Evolutionary conservation across 1,284 basidiomycete genomes (phyloP).

Genomic region (Leucoagaricus sp.): DNA sequence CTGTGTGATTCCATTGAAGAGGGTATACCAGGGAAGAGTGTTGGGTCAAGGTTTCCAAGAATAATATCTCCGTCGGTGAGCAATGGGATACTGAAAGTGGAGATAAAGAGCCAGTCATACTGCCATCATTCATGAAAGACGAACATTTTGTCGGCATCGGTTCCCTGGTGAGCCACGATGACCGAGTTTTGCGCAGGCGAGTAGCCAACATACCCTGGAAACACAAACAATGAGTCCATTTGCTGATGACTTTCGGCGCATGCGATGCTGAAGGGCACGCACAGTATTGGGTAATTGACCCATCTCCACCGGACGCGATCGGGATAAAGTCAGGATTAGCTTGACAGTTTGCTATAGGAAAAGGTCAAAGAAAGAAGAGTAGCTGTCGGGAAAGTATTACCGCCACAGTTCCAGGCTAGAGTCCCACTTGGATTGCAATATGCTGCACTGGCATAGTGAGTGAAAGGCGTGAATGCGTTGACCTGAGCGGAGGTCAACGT

Average conservation of each 20-base stretch:
- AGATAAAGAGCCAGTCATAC: neutral
- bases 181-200: constrained; percentile 7
- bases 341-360: constrained; percentile 16
- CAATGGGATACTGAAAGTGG: constrained; percentile 29
- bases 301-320: constrained; percentile 52
- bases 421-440: constrained; percentile 52
- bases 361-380: neutral
- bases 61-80: constrained; percentile 49
- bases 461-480: constrained; percentile 50
- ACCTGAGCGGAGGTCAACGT: constrained; percentile 43
- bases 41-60: constrained; percentile 34
- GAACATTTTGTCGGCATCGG: constrained; percentile 49
- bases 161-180: constrained; percentile 34
- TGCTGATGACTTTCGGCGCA: no score
- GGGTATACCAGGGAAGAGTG: constrained; percentile 50
- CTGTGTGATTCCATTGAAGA: constrained; percentile 40
- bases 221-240: constrained; percentile 4
- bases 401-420: constrained; percentile 59
- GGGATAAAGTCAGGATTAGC: constrained; percentile 41
- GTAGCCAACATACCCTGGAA: constrained; percentile 1
- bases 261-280: constrained; percentile 40
- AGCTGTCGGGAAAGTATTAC: constrained; percentile 30
- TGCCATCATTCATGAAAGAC: constrained; percentile 7
- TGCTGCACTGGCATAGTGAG: constrained; percentile 54
- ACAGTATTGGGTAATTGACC: constrained; percentile 41